Evolutionary conservation across 83 land plant species (phyloP).

Genomic region (Diphasiastrum complanatum): DNA sequence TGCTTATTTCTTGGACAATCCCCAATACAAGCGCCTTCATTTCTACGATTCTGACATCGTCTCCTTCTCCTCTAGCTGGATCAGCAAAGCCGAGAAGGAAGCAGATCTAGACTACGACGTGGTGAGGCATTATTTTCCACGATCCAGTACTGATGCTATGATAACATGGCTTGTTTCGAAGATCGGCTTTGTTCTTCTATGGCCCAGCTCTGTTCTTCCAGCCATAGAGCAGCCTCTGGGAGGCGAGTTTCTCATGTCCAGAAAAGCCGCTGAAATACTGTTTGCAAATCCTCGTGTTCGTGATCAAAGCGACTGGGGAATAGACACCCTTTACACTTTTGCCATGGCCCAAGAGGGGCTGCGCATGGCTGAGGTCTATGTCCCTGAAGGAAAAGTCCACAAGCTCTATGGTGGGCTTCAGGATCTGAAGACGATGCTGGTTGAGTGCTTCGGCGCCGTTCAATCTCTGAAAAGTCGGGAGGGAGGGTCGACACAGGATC

Average conservation of each 20-base stretch:
- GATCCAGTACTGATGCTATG: conserved; percentile 29
- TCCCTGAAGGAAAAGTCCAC: conserved; percentile 28
- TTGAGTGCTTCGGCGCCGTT: conserved; percentile 19
- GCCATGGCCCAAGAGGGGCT: conserved; percentile 18
- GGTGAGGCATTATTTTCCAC: conserved; percentile 26
- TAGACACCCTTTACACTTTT: conserved; percentile 30
- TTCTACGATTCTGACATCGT: conserved; percentile 29
- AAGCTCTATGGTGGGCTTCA: conserved; percentile 21
- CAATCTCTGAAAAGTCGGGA: conserved; percentile 14
- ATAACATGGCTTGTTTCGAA: conserved; percentile 29
- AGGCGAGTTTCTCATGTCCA: conserved; percentile 20
- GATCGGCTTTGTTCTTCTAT: conserved; percentile 19
- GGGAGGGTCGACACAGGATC: conserved; percentile 15
- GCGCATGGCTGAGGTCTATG: conserved; percentile 23
- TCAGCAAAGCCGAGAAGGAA: conserved; percentile 24
- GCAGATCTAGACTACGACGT: conserved; percentile 27
- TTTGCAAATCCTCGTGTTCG: conserved; percentile 19
- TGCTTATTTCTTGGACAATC: conserved; percentile 14
- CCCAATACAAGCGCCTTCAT: conserved; percentile 19
- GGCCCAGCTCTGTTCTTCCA: conserved; percentile 24
- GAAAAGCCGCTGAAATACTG: conserved; percentile 15
- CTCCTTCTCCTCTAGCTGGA: conserved; percentile 24
- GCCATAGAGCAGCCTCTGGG: conserved; percentile 27
- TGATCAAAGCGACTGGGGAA: conserved; percentile 26
- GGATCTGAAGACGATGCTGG: conserved; percentile 24